phyloP scores from a whole-genome alignment of 495 filamentous ascomycete genomes.

The Antarctomyces pellizariae region DNA sequence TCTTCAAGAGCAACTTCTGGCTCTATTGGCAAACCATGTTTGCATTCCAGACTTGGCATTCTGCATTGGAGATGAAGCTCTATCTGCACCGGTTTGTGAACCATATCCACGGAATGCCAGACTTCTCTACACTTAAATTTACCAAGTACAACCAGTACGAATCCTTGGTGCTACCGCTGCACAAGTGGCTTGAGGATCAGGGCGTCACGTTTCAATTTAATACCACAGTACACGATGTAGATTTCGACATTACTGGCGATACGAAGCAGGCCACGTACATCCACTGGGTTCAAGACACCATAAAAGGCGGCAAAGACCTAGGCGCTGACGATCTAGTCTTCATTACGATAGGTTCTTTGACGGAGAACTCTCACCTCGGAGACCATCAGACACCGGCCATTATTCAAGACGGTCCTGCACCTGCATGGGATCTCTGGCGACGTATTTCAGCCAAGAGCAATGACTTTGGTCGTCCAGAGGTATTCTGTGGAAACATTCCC shows the following conservation, averaged over 20 bases:
- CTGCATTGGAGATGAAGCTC: conserved; percentile 13
- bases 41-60: conserved; percentile 21
- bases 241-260: conserved; percentile 1
- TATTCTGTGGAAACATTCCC: conserved; percentile 14
- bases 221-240: background rate
- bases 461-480: conserved; percentile 17
- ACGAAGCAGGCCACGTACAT: conserved; percentile 3
- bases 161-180: conserved; percentile 17
- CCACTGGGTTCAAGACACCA: conserved; percentile 6
- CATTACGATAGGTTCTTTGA: conserved; percentile 10
- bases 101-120: conserved; percentile 11
- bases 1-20: conserved; percentile 21
- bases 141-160: conserved; percentile 20
- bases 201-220: conserved; percentile 20
- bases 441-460: conserved; percentile 3
- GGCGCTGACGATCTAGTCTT: conserved; percentile 10
- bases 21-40: conserved; percentile 17
- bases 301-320: conserved; percentile 1
- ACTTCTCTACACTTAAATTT: conserved; percentile 11
- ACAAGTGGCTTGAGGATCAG: conserved; percentile 15
- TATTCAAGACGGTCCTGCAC: background rate
- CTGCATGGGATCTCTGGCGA: conserved; percentile 8
- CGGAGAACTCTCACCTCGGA: conserved; percentile 8
- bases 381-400: conserved; percentile 4
- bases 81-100: conserved; percentile 12